These are phyloP conservation scores for Mycena maculata DNA, from an alignment of 768 basidiomycete species.

Conservation along the genomic window DNA sequence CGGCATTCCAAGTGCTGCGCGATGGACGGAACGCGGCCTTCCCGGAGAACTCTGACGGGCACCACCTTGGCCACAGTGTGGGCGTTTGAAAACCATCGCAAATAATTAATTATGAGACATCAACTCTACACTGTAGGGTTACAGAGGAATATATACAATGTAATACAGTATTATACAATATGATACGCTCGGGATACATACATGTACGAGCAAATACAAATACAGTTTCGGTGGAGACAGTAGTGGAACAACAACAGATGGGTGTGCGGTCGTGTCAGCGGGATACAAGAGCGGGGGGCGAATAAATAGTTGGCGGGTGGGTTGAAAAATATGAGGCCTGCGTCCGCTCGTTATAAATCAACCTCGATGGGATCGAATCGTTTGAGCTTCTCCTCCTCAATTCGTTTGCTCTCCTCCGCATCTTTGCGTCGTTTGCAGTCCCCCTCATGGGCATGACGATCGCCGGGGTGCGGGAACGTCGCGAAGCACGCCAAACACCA, in stretches of 20 bases:
- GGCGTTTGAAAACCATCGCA: not conserved
- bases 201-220: not conserved
- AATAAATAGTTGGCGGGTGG: constrained; percentile 1
- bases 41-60: not conserved
- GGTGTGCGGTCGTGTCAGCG: not conserved
- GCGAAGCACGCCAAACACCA: constrained; percentile 13
- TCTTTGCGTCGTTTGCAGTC: not conserved
- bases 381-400: too few relatives aligned
- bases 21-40: not conserved
- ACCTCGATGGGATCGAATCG: too few relatives aligned
- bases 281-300: not conserved
- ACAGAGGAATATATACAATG: too few relatives aligned
- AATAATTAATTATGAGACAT: not conserved
- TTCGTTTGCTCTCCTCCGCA: too few relatives aligned
- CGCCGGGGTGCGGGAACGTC: not conserved
- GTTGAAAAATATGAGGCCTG: too few relatives aligned
- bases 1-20: not conserved
- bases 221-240: not conserved
- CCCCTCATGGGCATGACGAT: constrained; percentile 1
- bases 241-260: not conserved
- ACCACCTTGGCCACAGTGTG: not conserved
- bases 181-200: not conserved
- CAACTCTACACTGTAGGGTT: not conserved
- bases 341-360: too few relatives aligned
- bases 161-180: too few relatives aligned